Percentiles rank a stretch among this genome's conserved stretches.
phyloP scores from a whole-genome alignment of 2,329 filamentous ascomycete species.

The Zymoseptoria brevis region DNA sequence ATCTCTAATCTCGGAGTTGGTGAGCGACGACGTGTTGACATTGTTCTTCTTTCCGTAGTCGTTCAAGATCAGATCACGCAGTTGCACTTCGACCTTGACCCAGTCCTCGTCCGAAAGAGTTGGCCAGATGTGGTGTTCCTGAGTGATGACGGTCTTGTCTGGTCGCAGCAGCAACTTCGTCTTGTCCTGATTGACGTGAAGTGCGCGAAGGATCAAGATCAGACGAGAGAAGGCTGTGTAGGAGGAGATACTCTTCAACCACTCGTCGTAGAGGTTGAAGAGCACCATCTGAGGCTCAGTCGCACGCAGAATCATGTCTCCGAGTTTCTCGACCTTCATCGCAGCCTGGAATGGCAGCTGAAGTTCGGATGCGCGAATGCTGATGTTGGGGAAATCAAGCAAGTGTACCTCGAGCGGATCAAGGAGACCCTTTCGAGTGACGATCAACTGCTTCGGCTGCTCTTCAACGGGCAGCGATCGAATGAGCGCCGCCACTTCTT shows the following conservation, averaged over 20 bases:
- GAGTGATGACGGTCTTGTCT: slow-evolving; percentile 96
- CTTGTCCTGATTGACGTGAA: slow-evolving; percentile 98
- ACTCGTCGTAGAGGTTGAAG: slow-evolving; percentile 98
- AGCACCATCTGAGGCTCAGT: slow-evolving; percentile 99
- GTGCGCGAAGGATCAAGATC: slow-evolving; percentile 82
- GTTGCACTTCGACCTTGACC: slow-evolving; percentile 98
- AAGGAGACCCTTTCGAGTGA: slow-evolving; percentile 91
- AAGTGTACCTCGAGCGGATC: slow-evolving; percentile 96
- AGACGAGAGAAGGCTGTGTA: slow-evolving; percentile 97
- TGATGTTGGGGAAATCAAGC: slow-evolving; percentile 98
- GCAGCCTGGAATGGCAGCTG: slow-evolving; percentile 98
- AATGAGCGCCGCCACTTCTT: slow-evolving; percentile 97
- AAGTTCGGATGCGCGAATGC: slow-evolving; percentile 91
- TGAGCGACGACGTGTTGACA: slow-evolving; percentile 94
- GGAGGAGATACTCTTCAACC: slow-evolving; percentile 95
- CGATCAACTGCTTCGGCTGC: slow-evolving; percentile 96
- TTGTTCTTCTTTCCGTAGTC: slow-evolving; percentile 99
- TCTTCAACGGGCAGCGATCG: slow-evolving; percentile 93
- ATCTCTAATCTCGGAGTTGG: slow-evolving; percentile 91
- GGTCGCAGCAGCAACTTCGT: slow-evolving; percentile 91
- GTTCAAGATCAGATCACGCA: slow-evolving; percentile 91
- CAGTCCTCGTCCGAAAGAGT: slow-evolving; percentile 90
- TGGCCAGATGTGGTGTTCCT: slow-evolving; percentile 98
- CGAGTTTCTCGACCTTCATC: slow-evolving; percentile 99
- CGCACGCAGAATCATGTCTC: slow-evolving; percentile 95